Evolutionary conservation across 2,329 filamentous ascomycete species (phyloP).

Genomic region (Rutstroemia sydowiana): DNA sequence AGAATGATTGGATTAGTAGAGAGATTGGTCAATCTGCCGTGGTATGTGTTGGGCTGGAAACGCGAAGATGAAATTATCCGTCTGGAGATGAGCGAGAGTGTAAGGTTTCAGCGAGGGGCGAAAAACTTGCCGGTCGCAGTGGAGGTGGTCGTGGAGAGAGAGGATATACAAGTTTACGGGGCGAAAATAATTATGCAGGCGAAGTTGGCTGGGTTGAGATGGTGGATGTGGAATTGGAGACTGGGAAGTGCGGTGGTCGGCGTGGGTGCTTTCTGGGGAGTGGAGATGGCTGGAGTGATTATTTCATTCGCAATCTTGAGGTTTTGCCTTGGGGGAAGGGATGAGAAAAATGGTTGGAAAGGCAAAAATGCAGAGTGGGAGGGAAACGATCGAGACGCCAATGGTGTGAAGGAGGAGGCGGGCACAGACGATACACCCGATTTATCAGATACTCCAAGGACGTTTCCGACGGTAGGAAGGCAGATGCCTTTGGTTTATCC

Average conservation of each 20-base stretch:
- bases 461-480: constrained; percentile 37
- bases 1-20: constrained; percentile 55
- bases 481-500: constrained; percentile 36
- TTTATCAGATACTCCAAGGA: constrained; percentile 38
- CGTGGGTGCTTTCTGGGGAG: constrained; percentile 66
- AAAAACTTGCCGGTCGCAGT: constrained; percentile 41
- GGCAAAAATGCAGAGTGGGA: constrained; percentile 13
- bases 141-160: constrained; percentile 37
- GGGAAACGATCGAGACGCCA: not conserved
- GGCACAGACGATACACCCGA: constrained; percentile 26
- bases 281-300: constrained; percentile 61
- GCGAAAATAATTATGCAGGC: constrained; percentile 64
- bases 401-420: constrained; percentile 13
- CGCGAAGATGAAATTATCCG: constrained; percentile 56
- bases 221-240: constrained; percentile 81
- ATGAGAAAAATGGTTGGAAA: constrained; percentile 22
- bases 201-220: constrained; percentile 67
- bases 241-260: constrained; percentile 62
- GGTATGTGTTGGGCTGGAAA: constrained; percentile 60
- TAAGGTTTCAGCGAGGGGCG: constrained; percentile 48
- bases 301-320: constrained; percentile 53
- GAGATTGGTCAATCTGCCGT: constrained; percentile 56
- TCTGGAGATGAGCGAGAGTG: constrained; percentile 65
- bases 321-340: constrained; percentile 12
- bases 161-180: constrained; percentile 69